phyloP scores from a whole-genome alignment of 2,329 filamentous ascomycete species.

The Sclerotinia borealis region DNA sequence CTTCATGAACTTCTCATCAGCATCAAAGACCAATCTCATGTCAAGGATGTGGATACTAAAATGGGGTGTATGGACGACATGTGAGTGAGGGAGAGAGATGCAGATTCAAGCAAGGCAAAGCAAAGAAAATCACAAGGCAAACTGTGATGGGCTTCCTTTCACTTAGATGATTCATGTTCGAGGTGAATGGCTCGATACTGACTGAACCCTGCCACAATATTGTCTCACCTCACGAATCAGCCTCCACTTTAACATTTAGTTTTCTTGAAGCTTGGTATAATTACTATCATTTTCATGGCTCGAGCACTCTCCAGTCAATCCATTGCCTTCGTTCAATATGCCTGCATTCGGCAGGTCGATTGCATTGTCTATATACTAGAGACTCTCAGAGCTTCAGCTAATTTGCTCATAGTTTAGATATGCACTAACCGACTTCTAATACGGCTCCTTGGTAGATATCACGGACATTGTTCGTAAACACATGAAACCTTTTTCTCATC shows the following conservation, averaged over 20 bases:
- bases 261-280: conserved; percentile 31
- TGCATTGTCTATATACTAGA: not conserved
- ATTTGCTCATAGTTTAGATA: not conserved
- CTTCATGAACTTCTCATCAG: conserved; percentile 55
- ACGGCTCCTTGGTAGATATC: not conserved
- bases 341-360: conserved; percentile 21
- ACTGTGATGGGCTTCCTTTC: conserved; percentile 35
- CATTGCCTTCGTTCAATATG: conserved; percentile 23
- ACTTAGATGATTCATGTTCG: conserved; percentile 37
- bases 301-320: conserved; percentile 31
- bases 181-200: conserved; percentile 34
- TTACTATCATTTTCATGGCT: conserved; percentile 37
- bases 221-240: conserved; percentile 26
- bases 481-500: not conserved
- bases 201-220: not conserved
- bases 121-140: conserved; percentile 44
- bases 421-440: not conserved
- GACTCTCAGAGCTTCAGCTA: not conserved
- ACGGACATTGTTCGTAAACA: not conserved
- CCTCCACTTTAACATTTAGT: conserved; percentile 35
- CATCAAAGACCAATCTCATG: conserved; percentile 56
- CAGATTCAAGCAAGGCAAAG: conserved; percentile 42
- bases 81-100: conserved; percentile 19
- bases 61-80: conserved; percentile 57
- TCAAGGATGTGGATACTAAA: conserved; percentile 45